Percentiles rank a stretch among this genome's conserved stretches.
phyloP scores from a whole-genome alignment of 805 yeast species.

The Lipomyces sp. region DNA sequence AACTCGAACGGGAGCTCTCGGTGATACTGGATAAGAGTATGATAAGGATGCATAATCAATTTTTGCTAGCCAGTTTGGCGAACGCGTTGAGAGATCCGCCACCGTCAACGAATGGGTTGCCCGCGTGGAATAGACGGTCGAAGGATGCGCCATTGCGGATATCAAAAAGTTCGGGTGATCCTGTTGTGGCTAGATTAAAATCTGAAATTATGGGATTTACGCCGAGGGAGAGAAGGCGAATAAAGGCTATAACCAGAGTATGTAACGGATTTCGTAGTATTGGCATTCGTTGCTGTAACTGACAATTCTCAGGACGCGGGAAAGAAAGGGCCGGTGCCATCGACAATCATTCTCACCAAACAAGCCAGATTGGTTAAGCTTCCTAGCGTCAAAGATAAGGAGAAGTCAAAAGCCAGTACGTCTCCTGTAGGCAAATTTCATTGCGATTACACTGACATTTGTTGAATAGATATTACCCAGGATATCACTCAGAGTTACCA shows the following conservation, averaged over 20 bases:
- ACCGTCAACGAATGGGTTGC: constrained; percentile 53
- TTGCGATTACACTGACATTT: not conserved
- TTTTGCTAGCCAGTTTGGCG: constrained; percentile 79
- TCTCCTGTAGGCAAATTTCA: not conserved
- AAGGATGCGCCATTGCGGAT: constrained; percentile 55
- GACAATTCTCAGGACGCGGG: constrained; percentile 63
- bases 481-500: constrained; percentile 86
- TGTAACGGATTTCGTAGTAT: constrained; percentile 8
- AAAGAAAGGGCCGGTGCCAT: constrained; percentile 58
- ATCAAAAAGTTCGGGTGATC: constrained; percentile 45
- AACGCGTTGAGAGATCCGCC: constrained; percentile 82
- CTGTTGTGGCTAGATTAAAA: constrained; percentile 81
- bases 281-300: constrained; percentile 1
- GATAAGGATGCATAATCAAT: constrained; percentile 76
- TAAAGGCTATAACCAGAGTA: constrained; percentile 70
- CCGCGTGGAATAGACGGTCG: constrained; percentile 56
- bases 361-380: constrained; percentile 76
- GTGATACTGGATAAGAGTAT: constrained; percentile 59
- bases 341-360: constrained; percentile 47
- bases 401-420: constrained; percentile 40
- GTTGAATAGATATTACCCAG: constrained; percentile 70
- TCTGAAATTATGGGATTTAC: constrained; percentile 87
- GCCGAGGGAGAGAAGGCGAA: constrained; percentile 78
- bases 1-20: constrained; percentile 63
- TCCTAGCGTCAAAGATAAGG: constrained; percentile 61